Percentiles rank a stretch among this genome's conserved stretches.
These are phyloP conservation scores for Meira nashicola DNA, from an alignment of 1,284 basidiomycete genomes.

Conservation along the genomic window DNA sequence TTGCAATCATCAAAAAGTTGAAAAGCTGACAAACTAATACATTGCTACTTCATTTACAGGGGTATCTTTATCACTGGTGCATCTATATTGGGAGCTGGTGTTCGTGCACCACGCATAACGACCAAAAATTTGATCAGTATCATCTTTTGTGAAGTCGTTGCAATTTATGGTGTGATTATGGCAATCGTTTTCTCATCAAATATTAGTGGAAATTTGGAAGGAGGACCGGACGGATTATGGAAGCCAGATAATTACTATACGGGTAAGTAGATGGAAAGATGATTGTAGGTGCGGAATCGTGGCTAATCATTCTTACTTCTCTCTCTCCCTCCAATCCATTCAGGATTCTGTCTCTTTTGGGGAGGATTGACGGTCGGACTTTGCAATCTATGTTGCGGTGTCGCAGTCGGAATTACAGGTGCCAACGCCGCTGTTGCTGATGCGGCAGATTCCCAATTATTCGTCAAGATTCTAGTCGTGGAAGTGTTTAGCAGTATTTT, in stretches of 20 bases:
- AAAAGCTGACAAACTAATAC: not conserved
- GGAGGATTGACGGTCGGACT: slow-evolving; percentile 48
- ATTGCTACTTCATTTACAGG: slow-evolving; percentile 60
- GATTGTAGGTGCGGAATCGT: not conserved
- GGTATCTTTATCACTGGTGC: slow-evolving; percentile 95
- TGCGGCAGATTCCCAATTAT: slow-evolving; percentile 51
- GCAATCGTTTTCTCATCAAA: slow-evolving; percentile 52
- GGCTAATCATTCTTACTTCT: slow-evolving; percentile 7
- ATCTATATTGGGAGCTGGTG: slow-evolving; percentile 91
- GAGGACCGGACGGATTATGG: slow-evolving; percentile 31
- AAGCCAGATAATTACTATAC: slow-evolving; percentile 47
- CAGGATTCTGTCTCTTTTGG: slow-evolving; percentile 49
- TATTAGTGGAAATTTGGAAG: slow-evolving; percentile 42
- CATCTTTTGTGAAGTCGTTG: slow-evolving; percentile 98
- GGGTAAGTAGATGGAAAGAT: slow-evolving; percentile 12
- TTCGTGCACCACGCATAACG: slow-evolving; percentile 84
- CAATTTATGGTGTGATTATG: slow-evolving; percentile 83
- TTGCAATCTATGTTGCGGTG: slow-evolving; percentile 51
- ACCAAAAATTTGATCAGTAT: slow-evolving; percentile 94
- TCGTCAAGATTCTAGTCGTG: slow-evolving; percentile 43
- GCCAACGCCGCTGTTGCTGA: slow-evolving; percentile 51
- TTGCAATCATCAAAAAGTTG: not conserved
- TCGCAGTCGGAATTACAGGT: slow-evolving; percentile 49
- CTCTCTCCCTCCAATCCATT: slow-evolving; percentile 11
- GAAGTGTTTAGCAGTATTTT: slow-evolving; percentile 49